Evolutionary conservation across 441 rosid species (phyloP), one percentile per base, ranked within the genome.

Genomic region (Populus tomentosa): DNA sequence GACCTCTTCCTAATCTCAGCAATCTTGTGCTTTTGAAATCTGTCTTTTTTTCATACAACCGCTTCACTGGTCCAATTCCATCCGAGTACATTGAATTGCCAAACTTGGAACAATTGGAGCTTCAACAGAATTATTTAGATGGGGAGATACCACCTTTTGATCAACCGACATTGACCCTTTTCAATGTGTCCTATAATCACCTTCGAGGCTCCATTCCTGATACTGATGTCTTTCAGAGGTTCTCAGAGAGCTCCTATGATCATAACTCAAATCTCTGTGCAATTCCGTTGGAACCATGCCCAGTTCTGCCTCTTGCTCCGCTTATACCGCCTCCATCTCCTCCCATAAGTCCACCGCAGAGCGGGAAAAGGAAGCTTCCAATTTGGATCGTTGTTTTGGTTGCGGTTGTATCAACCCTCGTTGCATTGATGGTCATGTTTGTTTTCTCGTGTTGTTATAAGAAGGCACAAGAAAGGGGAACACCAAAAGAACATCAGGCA

Each of bases 231-330:
- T 86, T 90, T 46, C 85, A 81, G 33, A 67, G 83, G 28, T 87
- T 88, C 61, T 81, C 90, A 0, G 33, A 18, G 11, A 81, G 84
- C 65, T 85, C 82, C 56, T 90, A 56, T 32, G 77, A 76, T 32
- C 86, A 86, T 61, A 90, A 90, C 78, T 71, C 81, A 0, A 67
- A 83, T 82, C 86, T 90, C 13, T 90, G 93, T 38, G 91, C 88
- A 0, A 77, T 46, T 62, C 91, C 88, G 32, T 75, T 87, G 75
- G 56, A 32, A 18, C 21, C 80, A 14, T 88, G 91, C 33, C 75
- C 79, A 2, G 74, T 56, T 63, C 32, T 30, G 32, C 32, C 32
- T 30, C 32, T 30, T 30, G 32, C 32, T 30, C 32, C 4, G 32
- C 32, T 30, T 30, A 30, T 30, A 30, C 53, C 76, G 0, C 75